A percentile compares a stretch with the other conserved stretches of the same genome.
Conservation (phyloP, 129 eudicot species). For the Flaveria sonorensis region DNA sequence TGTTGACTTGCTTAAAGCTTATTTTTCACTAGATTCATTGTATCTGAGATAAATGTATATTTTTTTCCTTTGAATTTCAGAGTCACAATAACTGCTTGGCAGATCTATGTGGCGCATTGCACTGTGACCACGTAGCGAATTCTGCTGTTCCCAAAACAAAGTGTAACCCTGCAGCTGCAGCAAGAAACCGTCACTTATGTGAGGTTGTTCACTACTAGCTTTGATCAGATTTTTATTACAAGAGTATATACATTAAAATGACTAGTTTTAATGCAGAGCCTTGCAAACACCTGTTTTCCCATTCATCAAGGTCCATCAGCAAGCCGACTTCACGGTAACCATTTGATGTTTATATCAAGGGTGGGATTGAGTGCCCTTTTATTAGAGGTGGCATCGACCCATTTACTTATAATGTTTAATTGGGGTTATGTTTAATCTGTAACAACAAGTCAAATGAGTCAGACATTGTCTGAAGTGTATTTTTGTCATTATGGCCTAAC, state of each 20-base stretch:
- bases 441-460: neutral
- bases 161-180: slow-evolving; percentile 95
- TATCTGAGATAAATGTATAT: slow-evolving; percentile 13
- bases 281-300: slow-evolving; percentile 87
- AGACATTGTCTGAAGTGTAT: neutral
- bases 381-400: neutral
- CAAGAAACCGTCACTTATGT: slow-evolving; percentile 80
- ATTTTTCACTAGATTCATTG: neutral
- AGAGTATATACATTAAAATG: slow-evolving; percentile 19
- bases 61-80: slow-evolving; percentile 42
- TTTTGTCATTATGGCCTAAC: neutral
- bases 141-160: slow-evolving; percentile 55
- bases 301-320: slow-evolving; percentile 77
- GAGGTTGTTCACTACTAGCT: slow-evolving; percentile 61
- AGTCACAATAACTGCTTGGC: slow-evolving; percentile 84
- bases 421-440: neutral
- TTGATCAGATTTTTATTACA: neutral
- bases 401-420: neutral
- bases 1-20: slow-evolving; percentile 12
- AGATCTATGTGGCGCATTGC: slow-evolving; percentile 89
- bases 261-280: slow-evolving; percentile 53
- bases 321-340: slow-evolving; percentile 80
- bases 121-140: slow-evolving; percentile 64
- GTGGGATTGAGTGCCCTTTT: too few species aligned
- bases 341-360: slow-evolving; percentile 2